Conservation (phyloP, 2,329 filamentous ascomycete species). For the Zymoseptoria brevis region DNA sequence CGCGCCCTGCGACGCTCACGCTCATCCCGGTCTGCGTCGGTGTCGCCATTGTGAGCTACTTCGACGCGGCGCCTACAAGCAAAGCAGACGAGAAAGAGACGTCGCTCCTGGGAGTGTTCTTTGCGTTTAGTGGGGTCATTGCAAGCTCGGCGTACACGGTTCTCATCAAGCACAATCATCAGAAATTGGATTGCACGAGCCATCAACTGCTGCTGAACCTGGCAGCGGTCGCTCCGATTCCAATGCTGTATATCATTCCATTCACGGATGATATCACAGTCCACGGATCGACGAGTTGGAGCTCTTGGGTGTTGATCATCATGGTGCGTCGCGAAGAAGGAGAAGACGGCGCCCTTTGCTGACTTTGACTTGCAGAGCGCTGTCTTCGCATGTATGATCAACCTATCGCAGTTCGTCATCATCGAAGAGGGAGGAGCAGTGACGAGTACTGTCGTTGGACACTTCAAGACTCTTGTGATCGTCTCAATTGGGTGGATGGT, state of each 20-base stretch:
- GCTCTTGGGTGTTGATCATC: conserved; percentile 41
- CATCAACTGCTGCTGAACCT: conserved; percentile 65
- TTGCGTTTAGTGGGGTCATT: conserved; percentile 56
- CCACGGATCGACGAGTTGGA: conserved; percentile 43
- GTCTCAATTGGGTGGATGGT: conserved; percentile 27
- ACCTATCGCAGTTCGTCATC: conserved; percentile 35
- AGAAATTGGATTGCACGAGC: conserved; percentile 57
- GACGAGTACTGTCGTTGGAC: conserved; percentile 29
- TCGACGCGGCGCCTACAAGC: conserved; percentile 48
- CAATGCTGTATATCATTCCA: conserved; percentile 59
- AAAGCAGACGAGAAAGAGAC: conserved; percentile 46
- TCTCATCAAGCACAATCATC: conserved; percentile 59
- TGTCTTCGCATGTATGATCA: conserved; percentile 56
- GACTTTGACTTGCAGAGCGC: conserved; percentile 45
- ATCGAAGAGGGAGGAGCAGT: conserved; percentile 28
- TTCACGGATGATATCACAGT: conserved; percentile 57
- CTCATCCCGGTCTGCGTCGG: conserved; percentile 55
- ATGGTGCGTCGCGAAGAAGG: conserved; percentile 38
- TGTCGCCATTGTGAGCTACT: conserved; percentile 60
- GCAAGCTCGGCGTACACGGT: conserved; percentile 61
- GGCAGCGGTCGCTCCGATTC: conserved; percentile 53
- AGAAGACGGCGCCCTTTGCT: neutral
- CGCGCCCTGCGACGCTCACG: conserved; percentile 46
- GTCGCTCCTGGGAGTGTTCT: conserved; percentile 51
- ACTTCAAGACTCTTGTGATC: conserved; percentile 30